Evolutionary conservation across 371 early-diverging fungal species (phyloP).

Genomic region (Rhizopus delemar): DNA sequence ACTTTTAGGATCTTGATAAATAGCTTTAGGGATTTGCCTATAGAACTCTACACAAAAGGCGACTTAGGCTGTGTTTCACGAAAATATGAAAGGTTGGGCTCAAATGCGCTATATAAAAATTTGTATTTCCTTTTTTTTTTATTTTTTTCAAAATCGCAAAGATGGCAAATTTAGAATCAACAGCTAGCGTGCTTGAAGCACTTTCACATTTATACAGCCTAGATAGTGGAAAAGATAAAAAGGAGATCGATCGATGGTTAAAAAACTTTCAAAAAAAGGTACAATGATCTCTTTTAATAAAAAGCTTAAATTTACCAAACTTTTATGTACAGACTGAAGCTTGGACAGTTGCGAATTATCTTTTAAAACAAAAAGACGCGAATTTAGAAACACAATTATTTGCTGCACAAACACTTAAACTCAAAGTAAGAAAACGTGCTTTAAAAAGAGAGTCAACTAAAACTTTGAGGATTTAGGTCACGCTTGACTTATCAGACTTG

Average conservation of each 20-base stretch:
- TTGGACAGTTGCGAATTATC: conserved; percentile 79
- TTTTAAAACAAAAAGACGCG: conserved; percentile 63
- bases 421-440: conserved; percentile 64
- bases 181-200: conserved; percentile 26
- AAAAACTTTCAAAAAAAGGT: conserved; percentile 89
- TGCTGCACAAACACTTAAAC: conserved; percentile 92
- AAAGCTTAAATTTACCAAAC: neutral
- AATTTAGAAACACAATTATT: conserved; percentile 73
- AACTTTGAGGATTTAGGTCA: conserved; percentile 56
- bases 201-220: conserved; percentile 28
- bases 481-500: conserved; percentile 77
- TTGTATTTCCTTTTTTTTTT: neutral
- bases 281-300: conserved; percentile 2
- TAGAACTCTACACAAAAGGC: too few relatives aligned
- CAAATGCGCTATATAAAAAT: too few relatives aligned
- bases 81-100: too few relatives aligned
- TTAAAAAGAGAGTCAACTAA: neutral
- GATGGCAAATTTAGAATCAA: conserved; percentile 20
- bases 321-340: conserved; percentile 69
- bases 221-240: conserved; percentile 30
- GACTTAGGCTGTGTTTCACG: too few relatives aligned
- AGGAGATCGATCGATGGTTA: conserved; percentile 81
- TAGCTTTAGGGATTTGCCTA: too few relatives aligned
- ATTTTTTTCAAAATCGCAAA: neutral
- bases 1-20: too few relatives aligned